These are phyloP conservation scores for Purpureocillium takamizusanense DNA, from an alignment of 2,329 filamentous ascomycete genomes.

Conservation along the genomic window DNA sequence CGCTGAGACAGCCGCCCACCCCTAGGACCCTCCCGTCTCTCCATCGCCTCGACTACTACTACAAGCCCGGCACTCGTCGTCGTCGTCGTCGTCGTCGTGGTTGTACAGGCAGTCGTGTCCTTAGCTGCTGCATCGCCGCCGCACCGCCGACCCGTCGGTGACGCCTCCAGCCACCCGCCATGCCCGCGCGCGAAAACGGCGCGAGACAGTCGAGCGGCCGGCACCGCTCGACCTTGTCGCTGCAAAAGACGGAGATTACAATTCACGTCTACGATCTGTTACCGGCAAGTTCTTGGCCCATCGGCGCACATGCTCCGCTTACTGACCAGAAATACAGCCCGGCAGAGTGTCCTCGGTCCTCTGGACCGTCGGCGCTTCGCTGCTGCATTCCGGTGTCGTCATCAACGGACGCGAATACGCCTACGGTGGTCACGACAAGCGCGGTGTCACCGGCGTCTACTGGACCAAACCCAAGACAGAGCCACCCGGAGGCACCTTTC, in stretches of 20 bases:
- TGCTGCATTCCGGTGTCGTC: slow-evolving; percentile 76
- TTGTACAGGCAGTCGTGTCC: too few relatives aligned
- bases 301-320: too few relatives aligned
- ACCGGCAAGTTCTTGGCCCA: slow-evolving; percentile 44
- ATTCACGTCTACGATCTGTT: slow-evolving; percentile 75
- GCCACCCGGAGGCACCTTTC: slow-evolving; percentile 71
- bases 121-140: background rate
- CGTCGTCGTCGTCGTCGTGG: too few relatives aligned
- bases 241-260: slow-evolving; percentile 63
- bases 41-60: too few relatives aligned
- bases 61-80: too few relatives aligned
- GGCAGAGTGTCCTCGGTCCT: slow-evolving; percentile 66
- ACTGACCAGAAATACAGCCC: slow-evolving; percentile 36
- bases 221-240: slow-evolving; percentile 58
- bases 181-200: slow-evolving; percentile 18
- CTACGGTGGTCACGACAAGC: slow-evolving; percentile 71
- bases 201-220: slow-evolving; percentile 16
- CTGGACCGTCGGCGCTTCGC: slow-evolving; percentile 68
- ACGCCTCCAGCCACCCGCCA: slow-evolving; percentile 7
- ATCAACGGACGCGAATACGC: slow-evolving; percentile 76
- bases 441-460: slow-evolving; percentile 68
- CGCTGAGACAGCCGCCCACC: too few relatives aligned
- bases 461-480: slow-evolving; percentile 66
- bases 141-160: background rate
- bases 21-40: too few relatives aligned